These are phyloP conservation scores for Boletus semigastroideus DNA, from an alignment of 1,284 basidiomycete species.

Conservation along the genomic window DNA sequence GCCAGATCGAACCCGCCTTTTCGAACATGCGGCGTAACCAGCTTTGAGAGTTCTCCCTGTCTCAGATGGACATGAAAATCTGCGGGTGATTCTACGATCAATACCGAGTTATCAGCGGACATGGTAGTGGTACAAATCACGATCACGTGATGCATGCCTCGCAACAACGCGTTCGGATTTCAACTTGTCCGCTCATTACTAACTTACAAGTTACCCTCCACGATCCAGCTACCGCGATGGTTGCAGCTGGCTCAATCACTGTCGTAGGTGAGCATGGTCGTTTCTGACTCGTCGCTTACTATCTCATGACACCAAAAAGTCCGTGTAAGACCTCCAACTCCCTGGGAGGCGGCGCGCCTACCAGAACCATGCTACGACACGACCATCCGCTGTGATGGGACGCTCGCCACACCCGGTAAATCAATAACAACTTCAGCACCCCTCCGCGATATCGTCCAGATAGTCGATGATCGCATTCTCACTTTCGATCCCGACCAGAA, in stretches of 20 bases:
- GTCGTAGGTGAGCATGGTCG: slow-evolving; percentile 64
- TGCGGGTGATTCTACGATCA: slow-evolving; percentile 67
- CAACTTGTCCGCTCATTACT: slow-evolving; percentile 24
- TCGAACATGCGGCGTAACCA: slow-evolving; percentile 90
- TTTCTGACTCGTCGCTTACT: neutral
- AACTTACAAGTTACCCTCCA: neutral
- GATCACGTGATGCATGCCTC: slow-evolving; percentile 28
- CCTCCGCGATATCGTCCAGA: slow-evolving; percentile 74
- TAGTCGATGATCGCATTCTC: slow-evolving; percentile 83
- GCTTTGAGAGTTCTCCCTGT: slow-evolving; percentile 78
- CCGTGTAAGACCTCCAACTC: slow-evolving; percentile 85
- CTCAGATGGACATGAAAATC: slow-evolving; percentile 98
- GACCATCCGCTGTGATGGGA: slow-evolving; percentile 77
- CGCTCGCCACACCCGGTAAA: slow-evolving; percentile 67
- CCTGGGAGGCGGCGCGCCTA: slow-evolving; percentile 80
- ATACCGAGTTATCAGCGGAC: slow-evolving; percentile 23
- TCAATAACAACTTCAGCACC: slow-evolving; percentile 49
- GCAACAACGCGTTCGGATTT: slow-evolving; percentile 34
- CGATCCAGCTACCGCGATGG: slow-evolving; percentile 46
- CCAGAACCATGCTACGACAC: slow-evolving; percentile 68
- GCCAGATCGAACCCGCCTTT: slow-evolving; percentile 89
- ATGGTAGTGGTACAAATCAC: slow-evolving; percentile 23
- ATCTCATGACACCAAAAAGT: slow-evolving; percentile 49
- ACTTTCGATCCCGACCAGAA: slow-evolving; percentile 95
- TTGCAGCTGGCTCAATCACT: slow-evolving; percentile 81